Conservation (phyloP, 139 green algal genomes). For the Coelastrella sp. region DNA sequence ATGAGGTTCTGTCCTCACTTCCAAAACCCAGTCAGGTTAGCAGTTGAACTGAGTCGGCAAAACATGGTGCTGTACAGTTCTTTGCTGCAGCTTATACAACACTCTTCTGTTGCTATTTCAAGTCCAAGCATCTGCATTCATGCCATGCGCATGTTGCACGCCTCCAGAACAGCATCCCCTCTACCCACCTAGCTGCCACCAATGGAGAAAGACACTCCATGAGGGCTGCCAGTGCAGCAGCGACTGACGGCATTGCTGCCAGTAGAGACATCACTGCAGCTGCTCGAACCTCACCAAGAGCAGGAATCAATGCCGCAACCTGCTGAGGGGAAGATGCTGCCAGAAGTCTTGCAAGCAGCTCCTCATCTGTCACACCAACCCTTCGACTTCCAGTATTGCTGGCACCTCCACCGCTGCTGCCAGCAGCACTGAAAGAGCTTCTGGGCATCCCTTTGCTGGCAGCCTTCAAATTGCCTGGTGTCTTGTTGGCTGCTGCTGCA, state of each 20-base stretch:
- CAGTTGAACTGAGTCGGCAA: too few species aligned
- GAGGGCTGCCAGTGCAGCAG: conserved; percentile 20
- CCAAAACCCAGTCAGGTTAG: too few species aligned
- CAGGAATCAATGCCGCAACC: conserved; percentile 8
- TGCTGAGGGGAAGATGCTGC: neutral
- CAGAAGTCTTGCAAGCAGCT: conserved; percentile 43
- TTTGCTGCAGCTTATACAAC: too few species aligned
- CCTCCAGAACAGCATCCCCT: neutral
- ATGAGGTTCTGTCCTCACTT: too few species aligned
- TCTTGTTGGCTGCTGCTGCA: neutral
- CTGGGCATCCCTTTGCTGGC: too few species aligned
- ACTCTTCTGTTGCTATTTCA: too few species aligned
- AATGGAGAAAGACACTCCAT: conserved; percentile 38
- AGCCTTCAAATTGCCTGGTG: neutral
- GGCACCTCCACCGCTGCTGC: neutral
- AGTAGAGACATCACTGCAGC: conserved; percentile 16
- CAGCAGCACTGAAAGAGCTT: neutral
- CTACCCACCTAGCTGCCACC: conserved; percentile 14
- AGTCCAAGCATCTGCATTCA: too few species aligned
- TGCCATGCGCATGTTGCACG: neutral
- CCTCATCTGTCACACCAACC: conserved; percentile 26
- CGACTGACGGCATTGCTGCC: neutral
- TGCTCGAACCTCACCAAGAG: neutral
- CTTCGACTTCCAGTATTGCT: neutral
- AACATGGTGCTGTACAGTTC: too few species aligned